Evolutionary conservation across 2,329 filamentous ascomycete genomes (phyloP).

Genomic region (Xylaria multiplex): DNA sequence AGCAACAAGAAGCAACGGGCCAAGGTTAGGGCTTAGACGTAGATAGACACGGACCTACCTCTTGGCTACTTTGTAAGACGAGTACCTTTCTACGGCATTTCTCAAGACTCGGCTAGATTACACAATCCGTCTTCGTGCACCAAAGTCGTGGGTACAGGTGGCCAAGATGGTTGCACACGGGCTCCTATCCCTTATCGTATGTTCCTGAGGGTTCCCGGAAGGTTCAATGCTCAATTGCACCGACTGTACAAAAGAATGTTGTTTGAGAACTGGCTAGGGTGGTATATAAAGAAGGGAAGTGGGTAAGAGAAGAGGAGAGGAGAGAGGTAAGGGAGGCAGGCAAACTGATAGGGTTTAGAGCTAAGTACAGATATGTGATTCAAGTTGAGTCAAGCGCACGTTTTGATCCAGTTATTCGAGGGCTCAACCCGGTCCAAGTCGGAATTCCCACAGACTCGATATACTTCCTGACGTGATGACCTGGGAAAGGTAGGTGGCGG

Average conservation of each 20-base stretch:
- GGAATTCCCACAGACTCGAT: constrained; percentile 12
- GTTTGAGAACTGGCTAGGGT: not conserved
- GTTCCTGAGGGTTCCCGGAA: constrained; percentile 16
- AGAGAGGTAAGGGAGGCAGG: not conserved
- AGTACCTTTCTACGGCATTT: constrained; percentile 16
- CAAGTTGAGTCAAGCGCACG: constrained; percentile 20
- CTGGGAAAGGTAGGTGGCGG: not conserved
- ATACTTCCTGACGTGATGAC: not conserved
- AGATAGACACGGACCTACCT: constrained; percentile 14
- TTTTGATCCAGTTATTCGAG: constrained; percentile 11
- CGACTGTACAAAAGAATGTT: constrained; percentile 8
- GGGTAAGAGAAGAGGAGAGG: not conserved
- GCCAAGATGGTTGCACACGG: constrained; percentile 24
- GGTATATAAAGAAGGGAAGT: not conserved
- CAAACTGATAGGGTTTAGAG: not conserved
- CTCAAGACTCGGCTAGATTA: constrained; percentile 12
- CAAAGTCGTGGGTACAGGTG: constrained; percentile 14
- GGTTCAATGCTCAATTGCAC: constrained; percentile 22
- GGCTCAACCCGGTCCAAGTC: constrained; percentile 20
- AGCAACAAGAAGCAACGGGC: constrained; percentile 2
- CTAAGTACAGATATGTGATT: constrained; percentile 9
- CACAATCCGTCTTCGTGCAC: constrained; percentile 13
- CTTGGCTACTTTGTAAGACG: constrained; percentile 5
- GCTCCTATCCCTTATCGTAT: constrained; percentile 16
- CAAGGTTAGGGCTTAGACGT: not conserved